These are phyloP conservation scores for Mycena albidolilacea DNA, from an alignment of 768 basidiomycete species.

Conservation along the genomic window DNA sequence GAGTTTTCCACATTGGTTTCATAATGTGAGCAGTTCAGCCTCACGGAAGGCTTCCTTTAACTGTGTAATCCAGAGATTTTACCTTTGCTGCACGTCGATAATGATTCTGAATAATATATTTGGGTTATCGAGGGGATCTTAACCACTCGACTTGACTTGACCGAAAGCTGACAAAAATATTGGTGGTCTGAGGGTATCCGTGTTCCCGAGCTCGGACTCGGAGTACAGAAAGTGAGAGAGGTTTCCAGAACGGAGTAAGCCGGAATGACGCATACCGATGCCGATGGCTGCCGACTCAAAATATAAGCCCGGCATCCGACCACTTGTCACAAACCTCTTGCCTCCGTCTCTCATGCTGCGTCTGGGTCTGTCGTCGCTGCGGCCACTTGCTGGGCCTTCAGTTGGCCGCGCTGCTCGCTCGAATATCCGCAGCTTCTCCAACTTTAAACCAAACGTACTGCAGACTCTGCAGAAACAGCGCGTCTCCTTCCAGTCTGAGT, in stretches of 20 bases:
- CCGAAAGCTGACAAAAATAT: too few species aligned
- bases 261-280: neutral
- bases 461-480: conserved; percentile 37
- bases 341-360: conserved; percentile 32
- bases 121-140: too few species aligned
- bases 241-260: neutral
- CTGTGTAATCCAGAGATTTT: neutral
- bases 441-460: conserved; percentile 36
- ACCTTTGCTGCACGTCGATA: too few species aligned
- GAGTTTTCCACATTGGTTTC: conserved; percentile 20
- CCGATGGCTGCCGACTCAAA: neutral
- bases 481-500: neutral
- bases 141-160: too few species aligned
- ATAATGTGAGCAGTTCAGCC: neutral
- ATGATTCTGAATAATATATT: too few species aligned
- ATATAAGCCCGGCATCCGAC: conserved; percentile 13
- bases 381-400: conserved; percentile 34
- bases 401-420: conserved; percentile 25
- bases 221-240: neutral
- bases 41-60: neutral
- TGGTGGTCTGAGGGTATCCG: too few species aligned
- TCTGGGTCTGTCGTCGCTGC: conserved; percentile 37
- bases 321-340: neutral
- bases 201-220: too few species aligned
- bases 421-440: conserved; percentile 35